phyloP scores from a whole-genome alignment of 371 early-diverging fungal genomes.

The Lichtheimia ornata region DNA sequence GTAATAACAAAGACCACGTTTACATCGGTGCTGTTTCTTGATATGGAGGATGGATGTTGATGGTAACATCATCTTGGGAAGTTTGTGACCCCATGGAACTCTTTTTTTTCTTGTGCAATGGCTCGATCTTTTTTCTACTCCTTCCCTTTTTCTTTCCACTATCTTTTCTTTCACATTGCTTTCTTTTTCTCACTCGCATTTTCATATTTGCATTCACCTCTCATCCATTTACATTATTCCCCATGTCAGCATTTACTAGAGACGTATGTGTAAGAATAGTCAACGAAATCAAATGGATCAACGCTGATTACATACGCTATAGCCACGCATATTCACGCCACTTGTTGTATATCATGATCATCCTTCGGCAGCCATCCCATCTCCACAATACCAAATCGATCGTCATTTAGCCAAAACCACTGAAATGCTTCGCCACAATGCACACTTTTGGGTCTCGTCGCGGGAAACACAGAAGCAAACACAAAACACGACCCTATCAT shows the following conservation, averaged over 20 bases:
- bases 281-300: slow-evolving; percentile 4
- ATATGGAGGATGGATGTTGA: no score
- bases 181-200: slow-evolving; percentile 1
- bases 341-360: slow-evolving; percentile 24
- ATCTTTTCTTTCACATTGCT: background rate
- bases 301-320: slow-evolving; percentile 1
- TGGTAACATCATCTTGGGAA: no score
- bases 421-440: slow-evolving; percentile 37
- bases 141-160: background rate
- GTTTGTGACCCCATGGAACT: no score
- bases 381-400: slow-evolving; percentile 27
- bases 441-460: slow-evolving; percentile 30
- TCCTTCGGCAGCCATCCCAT: slow-evolving; percentile 10
- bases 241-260: background rate
- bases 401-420: slow-evolving; percentile 30
- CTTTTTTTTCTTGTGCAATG: slow-evolving; percentile 3
- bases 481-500: background rate
- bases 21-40: no score
- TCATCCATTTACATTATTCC: slow-evolving; percentile 1
- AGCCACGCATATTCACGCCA: slow-evolving; percentile 18
- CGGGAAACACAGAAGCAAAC: background rate
- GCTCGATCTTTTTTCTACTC: slow-evolving; percentile 2
- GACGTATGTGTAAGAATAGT: slow-evolving; percentile 1
- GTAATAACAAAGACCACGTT: no score
- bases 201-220: slow-evolving; percentile 9